Percentiles rank a stretch among this genome's conserved stretches.
Conservation (phyloP, 306 rosid genomes). For the Prosopis cineraria region DNA sequence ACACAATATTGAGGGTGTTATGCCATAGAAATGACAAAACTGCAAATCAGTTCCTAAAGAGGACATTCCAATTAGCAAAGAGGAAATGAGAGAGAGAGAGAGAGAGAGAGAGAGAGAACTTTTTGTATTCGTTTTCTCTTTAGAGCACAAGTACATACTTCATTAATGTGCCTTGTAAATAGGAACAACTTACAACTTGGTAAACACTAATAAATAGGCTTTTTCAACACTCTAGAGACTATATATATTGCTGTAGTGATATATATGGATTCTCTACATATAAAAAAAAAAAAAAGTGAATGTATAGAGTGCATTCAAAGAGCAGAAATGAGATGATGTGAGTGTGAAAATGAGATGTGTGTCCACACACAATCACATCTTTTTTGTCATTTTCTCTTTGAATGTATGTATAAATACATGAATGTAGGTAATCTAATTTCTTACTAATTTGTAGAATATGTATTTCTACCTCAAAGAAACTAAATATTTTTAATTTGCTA, state of each 20-base stretch:
- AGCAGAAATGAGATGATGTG: no score
- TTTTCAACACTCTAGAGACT: neutral
- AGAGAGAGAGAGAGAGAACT: neutral
- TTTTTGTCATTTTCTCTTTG: no score
- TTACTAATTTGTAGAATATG: neutral
- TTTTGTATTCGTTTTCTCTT: neutral
- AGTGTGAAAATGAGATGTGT: no score
- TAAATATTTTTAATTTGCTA: neutral
- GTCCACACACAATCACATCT: no score
- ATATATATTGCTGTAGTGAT: neutral
- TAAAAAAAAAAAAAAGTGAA: no score
- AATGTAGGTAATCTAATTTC: no score
- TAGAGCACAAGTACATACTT: neutral
- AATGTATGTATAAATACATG: no score
- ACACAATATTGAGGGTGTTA: conserved; percentile 84
- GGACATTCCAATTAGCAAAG: conserved; percentile 79
- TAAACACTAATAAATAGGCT: conserved; percentile 10
- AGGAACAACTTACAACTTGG: neutral
- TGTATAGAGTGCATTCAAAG: no score
- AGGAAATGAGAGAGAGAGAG: conserved; percentile 43
- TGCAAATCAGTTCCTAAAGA: conserved; percentile 81
- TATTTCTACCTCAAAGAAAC: neutral
- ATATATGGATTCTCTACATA: no score
- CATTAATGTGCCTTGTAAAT: conserved; percentile 1
- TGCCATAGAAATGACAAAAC: conserved; percentile 72